Percentiles rank a stretch among this genome's conserved stretches.
Conservation (phyloP, 768 basidiomycete genomes). For the Hydnum rufescens region DNA sequence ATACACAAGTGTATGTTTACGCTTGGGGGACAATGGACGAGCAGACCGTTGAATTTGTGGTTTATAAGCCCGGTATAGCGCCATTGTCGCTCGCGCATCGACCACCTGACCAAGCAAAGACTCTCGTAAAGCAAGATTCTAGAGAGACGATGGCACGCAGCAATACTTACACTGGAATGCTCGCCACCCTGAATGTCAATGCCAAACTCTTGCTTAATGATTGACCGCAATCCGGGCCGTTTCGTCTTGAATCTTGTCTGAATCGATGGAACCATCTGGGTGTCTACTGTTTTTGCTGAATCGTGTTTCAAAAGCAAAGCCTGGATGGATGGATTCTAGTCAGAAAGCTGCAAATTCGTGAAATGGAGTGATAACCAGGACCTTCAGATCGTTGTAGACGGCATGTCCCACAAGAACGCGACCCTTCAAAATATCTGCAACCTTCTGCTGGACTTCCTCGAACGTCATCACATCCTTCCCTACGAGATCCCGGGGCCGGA, state of each 20-base stretch:
- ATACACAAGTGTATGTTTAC: no score
- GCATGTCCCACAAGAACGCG: constrained; percentile 81
- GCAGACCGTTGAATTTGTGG: no score
- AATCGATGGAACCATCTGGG: constrained; percentile 37
- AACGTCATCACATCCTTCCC: constrained; percentile 44
- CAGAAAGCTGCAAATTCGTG: background rate
- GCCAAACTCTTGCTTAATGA: constrained; percentile 62
- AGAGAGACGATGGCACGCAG: background rate
- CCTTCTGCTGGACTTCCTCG: constrained; percentile 54
- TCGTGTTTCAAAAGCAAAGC: constrained; percentile 58
- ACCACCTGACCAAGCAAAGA: background rate
- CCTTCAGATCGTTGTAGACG: constrained; percentile 77
- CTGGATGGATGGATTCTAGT: constrained; percentile 17
- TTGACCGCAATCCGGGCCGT: constrained; percentile 54
- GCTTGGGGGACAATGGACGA: no score
- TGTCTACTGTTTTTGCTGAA: constrained; percentile 42
- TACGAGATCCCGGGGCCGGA: constrained; percentile 54
- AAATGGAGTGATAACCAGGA: constrained; percentile 13
- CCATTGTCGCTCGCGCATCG: constrained; percentile 2
- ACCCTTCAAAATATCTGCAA: constrained; percentile 57
- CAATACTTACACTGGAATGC: constrained; percentile 60
- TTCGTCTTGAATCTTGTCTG: constrained; percentile 15
- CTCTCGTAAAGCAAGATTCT: background rate
- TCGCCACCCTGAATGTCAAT: constrained; percentile 72
- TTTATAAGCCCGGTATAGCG: background rate